phyloP scores from a whole-genome alignment of 2,329 filamentous ascomycete genomes.

The Xylaria hypoxylon region DNA sequence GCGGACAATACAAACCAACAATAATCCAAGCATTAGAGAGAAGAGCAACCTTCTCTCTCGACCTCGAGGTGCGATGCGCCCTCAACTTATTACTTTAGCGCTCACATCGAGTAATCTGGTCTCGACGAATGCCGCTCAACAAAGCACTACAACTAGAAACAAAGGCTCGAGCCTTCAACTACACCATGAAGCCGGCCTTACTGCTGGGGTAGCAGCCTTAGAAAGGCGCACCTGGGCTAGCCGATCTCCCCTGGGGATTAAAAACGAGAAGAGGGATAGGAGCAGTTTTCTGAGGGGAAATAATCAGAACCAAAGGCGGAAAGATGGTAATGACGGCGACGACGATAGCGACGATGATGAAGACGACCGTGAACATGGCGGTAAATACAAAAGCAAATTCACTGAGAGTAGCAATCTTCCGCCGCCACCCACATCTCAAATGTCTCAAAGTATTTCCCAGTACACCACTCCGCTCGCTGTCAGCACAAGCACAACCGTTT shows the following conservation, averaged over 20 bases:
- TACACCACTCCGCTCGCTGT: not conserved
- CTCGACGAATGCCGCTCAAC: not conserved
- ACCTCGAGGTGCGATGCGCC: constrained; percentile 18
- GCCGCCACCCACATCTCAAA: not conserved
- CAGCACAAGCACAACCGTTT: not conserved
- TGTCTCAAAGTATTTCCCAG: too few species aligned
- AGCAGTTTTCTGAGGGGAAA: too few species aligned
- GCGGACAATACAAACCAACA: not conserved
- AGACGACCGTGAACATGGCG: not conserved
- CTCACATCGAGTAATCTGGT: constrained; percentile 17
- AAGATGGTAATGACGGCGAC: not conserved
- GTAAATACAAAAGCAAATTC: too few species aligned
- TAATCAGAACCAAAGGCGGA: too few species aligned
- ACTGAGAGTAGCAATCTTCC: too few species aligned
- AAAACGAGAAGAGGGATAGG: not conserved
- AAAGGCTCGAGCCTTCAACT: not conserved
- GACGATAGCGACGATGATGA: not conserved
- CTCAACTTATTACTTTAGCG: constrained; percentile 14
- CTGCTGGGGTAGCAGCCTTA: not conserved
- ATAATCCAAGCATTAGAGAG: not conserved
- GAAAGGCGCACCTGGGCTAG: not conserved
- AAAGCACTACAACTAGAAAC: not conserved
- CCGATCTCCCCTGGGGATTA: too few species aligned
- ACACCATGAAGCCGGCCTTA: not conserved
- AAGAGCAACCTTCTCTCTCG: constrained; percentile 8